A percentile compares a stretch with the other conserved stretches of the same genome.
phyloP scores from a whole-genome alignment of 345 rosid genomes.

The Geranium rotundifolium region DNA sequence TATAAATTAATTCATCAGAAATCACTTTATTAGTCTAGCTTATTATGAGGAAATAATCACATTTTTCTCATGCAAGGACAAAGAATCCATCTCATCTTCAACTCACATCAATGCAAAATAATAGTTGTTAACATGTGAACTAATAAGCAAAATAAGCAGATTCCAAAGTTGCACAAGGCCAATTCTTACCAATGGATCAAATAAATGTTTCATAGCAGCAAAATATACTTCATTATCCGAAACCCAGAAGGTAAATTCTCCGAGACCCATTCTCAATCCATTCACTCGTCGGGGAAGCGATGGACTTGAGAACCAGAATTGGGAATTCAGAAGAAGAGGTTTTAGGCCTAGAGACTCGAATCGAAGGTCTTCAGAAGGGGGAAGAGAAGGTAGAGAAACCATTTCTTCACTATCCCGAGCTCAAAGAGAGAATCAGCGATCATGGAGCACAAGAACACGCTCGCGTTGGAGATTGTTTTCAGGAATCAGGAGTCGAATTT shows the following conservation, averaged over 20 bases:
- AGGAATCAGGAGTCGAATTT: constrained; percentile 24
- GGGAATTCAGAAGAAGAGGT: constrained; percentile 16
- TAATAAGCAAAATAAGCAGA: constrained; percentile 20
- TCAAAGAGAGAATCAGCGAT: constrained; percentile 51
- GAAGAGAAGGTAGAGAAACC: constrained; percentile 30
- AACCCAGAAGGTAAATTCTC: constrained; percentile 4
- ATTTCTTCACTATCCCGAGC: constrained; percentile 32
- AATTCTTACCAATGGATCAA: constrained; percentile 5
- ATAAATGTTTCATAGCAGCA: constrained; percentile 21
- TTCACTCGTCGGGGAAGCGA: constrained; percentile 12
- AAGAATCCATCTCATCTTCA: background rate
- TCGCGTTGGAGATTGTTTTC: constrained; percentile 26
- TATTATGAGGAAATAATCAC: background rate
- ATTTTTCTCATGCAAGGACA: background rate
- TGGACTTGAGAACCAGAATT: constrained; percentile 9
- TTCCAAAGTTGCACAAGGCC: constrained; percentile 9
- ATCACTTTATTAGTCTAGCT: no score
- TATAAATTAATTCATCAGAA: no score
- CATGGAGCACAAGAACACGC: constrained; percentile 33
- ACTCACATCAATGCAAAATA: background rate
- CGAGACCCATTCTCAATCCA: constrained; percentile 12
- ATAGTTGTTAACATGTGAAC: background rate
- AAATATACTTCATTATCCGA: no score
- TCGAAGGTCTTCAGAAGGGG: constrained; percentile 40
- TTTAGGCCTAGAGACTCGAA: constrained; percentile 18